Evolutionary conservation across 495 filamentous ascomycete species (phyloP), one percentile per base, ranked within the genome.

Genomic region (Penicillium alfredii): DNA sequence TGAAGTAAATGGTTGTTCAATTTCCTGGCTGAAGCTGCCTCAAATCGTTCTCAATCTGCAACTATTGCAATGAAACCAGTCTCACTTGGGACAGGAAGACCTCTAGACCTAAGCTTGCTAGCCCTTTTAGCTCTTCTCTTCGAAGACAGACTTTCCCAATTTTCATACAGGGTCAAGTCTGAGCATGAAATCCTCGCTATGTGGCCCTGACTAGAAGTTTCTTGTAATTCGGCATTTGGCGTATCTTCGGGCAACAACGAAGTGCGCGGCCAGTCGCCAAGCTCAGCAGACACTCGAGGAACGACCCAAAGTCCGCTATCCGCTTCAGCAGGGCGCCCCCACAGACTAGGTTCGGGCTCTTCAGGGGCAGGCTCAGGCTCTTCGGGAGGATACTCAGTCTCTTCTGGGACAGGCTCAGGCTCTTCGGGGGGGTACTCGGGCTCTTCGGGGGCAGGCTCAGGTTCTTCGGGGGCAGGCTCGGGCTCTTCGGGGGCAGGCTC

Each of bases 121-220:
- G 16, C 17, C 24, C 35, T 38, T 30, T 24, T 38, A 30, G 25
- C 16, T 22, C 26, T 38, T 38, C 9, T 20, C 35, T 38, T 38
- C 12, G 35, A 30, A 30, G 35, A 38, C 35, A 38, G n/a, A 29
- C 18, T 30, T 13, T n/a, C 18, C 35, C 35, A 30, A 12, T 30
- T 22, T 23, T 24, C 26, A 38, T 38, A 38, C 35, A 38, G 17
- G 17, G 0, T 29, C 6, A 38, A 38, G 24, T 38, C 26, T 8
- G 35, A 30, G 26, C 11, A 38, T 39, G 36, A 32, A 18, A 39
- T 32, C 36, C 36, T 39, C 27, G 27, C 19, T 39, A 32, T 39
- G 28, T 38, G 16, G 35, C 35, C 18, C 26, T 30, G 35, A 30
- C n/a, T 8, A 38, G 35, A 2, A 38, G 33, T 15, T 2, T n/a